These are phyloP conservation scores for Cyclotella distinguenda DNA, from an alignment of 108 stramenopile genomes.

Conservation along the genomic window DNA sequence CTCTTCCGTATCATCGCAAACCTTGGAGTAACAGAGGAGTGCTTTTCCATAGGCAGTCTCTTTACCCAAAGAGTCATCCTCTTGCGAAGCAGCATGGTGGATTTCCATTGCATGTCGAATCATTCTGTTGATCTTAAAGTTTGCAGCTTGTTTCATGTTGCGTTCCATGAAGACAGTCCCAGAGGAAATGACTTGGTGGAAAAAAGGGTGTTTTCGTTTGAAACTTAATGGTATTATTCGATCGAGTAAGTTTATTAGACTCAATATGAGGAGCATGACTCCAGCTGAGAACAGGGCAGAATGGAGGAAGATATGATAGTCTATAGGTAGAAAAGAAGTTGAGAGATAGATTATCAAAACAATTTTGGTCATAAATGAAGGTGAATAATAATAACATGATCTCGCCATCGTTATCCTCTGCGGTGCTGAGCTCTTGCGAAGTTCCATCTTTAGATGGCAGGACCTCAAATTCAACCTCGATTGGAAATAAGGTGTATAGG, in stretches of 20 bases:
- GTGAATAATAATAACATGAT: not conserved
- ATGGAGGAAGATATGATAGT: not conserved
- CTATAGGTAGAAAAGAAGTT: not conserved
- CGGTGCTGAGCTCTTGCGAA: not conserved
- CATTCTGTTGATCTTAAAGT: conserved; percentile 32
- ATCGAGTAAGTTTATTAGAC: conserved; percentile 18
- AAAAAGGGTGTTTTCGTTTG: not conserved
- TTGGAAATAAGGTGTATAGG: conserved; percentile 12
- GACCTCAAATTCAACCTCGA: not conserved
- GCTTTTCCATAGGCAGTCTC: conserved; percentile 39
- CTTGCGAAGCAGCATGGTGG: conserved; percentile 19
- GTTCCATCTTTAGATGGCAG: conserved; percentile 3
- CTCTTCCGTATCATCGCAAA: conserved; percentile 19
- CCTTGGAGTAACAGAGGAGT: conserved; percentile 26
- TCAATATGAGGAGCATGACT: conserved; percentile 8
- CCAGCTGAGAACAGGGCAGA: not conserved
- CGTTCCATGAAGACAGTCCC: conserved; percentile 22
- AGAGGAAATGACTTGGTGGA: conserved; percentile 15
- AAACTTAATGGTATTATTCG: not conserved
- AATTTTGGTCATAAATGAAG: not conserved
- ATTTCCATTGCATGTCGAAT: conserved; percentile 20
- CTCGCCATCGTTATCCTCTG: not conserved
- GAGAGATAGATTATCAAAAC: too few relatives aligned
- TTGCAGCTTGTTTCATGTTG: conserved; percentile 39
- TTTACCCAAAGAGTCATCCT: not conserved